These are phyloP conservation scores for Ogataea nonfermentans DNA, from an alignment of 805 yeast genomes.

Conservation along the genomic window DNA sequence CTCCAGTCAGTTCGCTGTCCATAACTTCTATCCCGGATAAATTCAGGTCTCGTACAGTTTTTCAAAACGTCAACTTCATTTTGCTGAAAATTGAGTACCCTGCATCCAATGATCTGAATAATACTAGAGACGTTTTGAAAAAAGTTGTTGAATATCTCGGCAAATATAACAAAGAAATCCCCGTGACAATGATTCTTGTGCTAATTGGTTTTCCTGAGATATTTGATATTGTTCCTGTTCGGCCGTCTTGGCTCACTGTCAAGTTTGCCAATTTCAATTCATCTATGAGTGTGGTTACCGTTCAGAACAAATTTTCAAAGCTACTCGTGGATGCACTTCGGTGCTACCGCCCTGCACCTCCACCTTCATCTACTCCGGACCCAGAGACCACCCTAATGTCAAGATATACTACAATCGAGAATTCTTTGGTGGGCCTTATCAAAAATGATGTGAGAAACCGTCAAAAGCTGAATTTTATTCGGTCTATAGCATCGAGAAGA, in stretches of 20 bases:
- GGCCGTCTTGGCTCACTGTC: conserved; percentile 11
- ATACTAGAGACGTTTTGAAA: conserved; percentile 19
- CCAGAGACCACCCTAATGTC: conserved; percentile 20
- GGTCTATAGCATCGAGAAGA: conserved; percentile 9
- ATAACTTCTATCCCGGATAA: conserved; percentile 44
- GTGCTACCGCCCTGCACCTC: conserved; percentile 1
- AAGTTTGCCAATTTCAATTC: conserved; percentile 2
- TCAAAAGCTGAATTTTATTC: conserved; percentile 13
- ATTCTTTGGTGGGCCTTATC: conserved; percentile 15
- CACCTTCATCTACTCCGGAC: conserved; percentile 6
- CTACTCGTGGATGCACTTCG: conserved; percentile 1
- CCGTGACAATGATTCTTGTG: conserved; percentile 17
- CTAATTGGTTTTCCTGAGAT: conserved; percentile 3
- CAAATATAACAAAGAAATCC: conserved; percentile 10
- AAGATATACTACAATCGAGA: conserved; percentile 17
- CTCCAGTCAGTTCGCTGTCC: conserved; percentile 23
- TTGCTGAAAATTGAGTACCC: conserved; percentile 53
- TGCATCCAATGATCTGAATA: conserved; percentile 14
- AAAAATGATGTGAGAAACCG: conserved; percentile 9
- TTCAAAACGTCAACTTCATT: conserved; percentile 41
- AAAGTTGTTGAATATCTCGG: conserved; percentile 24
- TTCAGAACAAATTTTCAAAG: conserved; percentile 3
- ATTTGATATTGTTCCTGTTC: neutral
- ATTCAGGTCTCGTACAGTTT: conserved; percentile 37
- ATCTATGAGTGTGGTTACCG: conserved; percentile 3